Percentiles rank a stretch among this genome's conserved stretches.
Conservation (phyloP, 352 stramenopile genomes). For the Globisporangium viniferum region DNA sequence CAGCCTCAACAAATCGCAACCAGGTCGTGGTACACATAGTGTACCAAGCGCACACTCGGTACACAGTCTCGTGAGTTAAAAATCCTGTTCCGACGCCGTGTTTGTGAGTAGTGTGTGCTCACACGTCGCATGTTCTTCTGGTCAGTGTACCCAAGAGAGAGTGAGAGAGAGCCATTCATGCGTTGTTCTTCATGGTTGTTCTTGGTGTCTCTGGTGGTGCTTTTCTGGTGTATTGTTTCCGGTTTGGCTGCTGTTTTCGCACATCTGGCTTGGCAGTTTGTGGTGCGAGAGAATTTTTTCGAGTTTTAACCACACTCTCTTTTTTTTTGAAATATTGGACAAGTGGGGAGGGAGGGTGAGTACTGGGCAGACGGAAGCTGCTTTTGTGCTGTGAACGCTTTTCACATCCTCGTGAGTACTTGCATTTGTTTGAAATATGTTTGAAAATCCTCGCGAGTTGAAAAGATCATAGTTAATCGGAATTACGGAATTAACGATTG, state of each 20-base stretch:
- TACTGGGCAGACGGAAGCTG: background rate
- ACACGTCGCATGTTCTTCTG: background rate
- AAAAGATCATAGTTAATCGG: background rate
- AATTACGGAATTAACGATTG: too few species aligned
- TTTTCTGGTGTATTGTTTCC: background rate
- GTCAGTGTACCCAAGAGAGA: background rate
- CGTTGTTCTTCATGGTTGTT: background rate
- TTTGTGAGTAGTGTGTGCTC: too few species aligned
- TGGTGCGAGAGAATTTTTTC: background rate
- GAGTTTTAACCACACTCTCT: background rate
- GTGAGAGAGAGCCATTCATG: background rate
- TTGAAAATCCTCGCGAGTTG: too few species aligned
- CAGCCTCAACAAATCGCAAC: background rate
- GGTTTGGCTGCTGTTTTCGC: background rate
- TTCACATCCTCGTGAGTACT: too few species aligned
- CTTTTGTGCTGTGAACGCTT: background rate
- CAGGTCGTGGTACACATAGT: background rate
- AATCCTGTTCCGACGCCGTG: too few species aligned
- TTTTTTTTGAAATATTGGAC: background rate
- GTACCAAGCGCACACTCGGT: background rate
- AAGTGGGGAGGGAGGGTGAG: background rate
- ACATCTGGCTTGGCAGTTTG: background rate
- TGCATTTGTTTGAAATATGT: too few species aligned
- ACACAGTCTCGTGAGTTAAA: background rate
- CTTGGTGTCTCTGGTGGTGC: background rate